These are phyloP conservation scores for Glaciozyma antarctica DNA, from an alignment of 768 basidiomycete genomes.

Conservation along the genomic window DNA sequence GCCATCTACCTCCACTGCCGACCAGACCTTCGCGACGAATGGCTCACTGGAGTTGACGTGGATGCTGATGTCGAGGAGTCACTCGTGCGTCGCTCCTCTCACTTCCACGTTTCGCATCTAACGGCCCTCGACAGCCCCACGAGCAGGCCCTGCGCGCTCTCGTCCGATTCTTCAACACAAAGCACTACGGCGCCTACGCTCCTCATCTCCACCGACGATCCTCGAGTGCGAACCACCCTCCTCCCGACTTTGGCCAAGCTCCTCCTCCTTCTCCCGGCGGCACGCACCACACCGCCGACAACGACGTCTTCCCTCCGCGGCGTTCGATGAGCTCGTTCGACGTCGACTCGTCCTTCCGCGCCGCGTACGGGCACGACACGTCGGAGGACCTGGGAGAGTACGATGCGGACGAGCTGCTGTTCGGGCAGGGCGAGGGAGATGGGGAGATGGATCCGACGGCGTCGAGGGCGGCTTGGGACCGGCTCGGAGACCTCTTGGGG, in stretches of 20 bases:
- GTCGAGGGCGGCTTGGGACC: slow-evolving; percentile 58
- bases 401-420: slow-evolving; percentile 79
- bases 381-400: slow-evolving; percentile 79
- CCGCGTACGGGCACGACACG: slow-evolving; percentile 86
- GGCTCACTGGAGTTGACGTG: slow-evolving; percentile 85
- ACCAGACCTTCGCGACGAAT: slow-evolving; percentile 93
- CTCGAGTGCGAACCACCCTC: slow-evolving; percentile 57
- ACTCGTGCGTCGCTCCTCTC: slow-evolving; percentile 48
- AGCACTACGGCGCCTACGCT: slow-evolving; percentile 60
- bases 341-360: slow-evolving; percentile 45
- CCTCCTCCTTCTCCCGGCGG: slow-evolving; percentile 33
- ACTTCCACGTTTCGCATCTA: background rate
- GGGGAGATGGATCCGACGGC: slow-evolving; percentile 39
- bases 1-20: slow-evolving; percentile 95
- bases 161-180: slow-evolving; percentile 92
- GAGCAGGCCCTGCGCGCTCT: slow-evolving; percentile 88
- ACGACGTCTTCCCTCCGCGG: slow-evolving; percentile 89
- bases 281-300: slow-evolving; percentile 34
- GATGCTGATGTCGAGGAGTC: slow-evolving; percentile 81
- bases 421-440: slow-evolving; percentile 48
- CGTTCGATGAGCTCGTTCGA: slow-evolving; percentile 41
- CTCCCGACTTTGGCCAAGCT: slow-evolving; percentile 31
- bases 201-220: slow-evolving; percentile 60
- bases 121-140: slow-evolving; percentile 55
- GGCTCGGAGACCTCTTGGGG: slow-evolving; percentile 63